These are phyloP conservation scores for Neonectria sp. DNA, from an alignment of 2,329 filamentous ascomycete genomes.

Conservation along the genomic window DNA sequence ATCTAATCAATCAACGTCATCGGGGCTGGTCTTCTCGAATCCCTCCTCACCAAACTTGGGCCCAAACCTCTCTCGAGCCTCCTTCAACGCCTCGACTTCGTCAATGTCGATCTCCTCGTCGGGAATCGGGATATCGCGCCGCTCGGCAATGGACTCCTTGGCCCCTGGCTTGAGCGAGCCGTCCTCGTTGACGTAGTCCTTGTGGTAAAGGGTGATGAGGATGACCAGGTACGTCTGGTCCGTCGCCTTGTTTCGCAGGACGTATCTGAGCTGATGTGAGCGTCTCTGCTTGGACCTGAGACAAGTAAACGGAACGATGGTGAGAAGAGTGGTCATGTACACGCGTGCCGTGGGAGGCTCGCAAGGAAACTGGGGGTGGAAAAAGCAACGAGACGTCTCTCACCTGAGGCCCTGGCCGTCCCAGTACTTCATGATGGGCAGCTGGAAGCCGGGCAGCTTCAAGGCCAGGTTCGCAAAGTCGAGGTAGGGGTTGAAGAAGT, in stretches of 20 bases:
- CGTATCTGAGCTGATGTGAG: slow-evolving; percentile 91
- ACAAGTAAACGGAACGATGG: slow-evolving; percentile 40
- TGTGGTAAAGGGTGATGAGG: slow-evolving; percentile 82
- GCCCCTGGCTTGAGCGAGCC: slow-evolving; percentile 66
- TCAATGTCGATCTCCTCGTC: slow-evolving; percentile 47
- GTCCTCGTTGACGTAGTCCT: slow-evolving; percentile 74
- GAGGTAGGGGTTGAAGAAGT: slow-evolving; percentile 93
- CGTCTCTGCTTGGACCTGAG: slow-evolving; percentile 64
- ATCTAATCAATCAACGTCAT: slow-evolving; percentile 60
- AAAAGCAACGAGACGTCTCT: slow-evolving; percentile 50
- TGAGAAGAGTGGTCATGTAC: slow-evolving; percentile 40
- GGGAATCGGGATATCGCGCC: slow-evolving; percentile 13
- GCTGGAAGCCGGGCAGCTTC: slow-evolving; percentile 78
- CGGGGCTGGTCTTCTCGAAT: slow-evolving; percentile 50
- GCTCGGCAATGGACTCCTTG: slow-evolving; percentile 45
- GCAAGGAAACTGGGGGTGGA: slow-evolving; percentile 22
- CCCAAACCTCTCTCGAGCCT: slow-evolving; percentile 56
- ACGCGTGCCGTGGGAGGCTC: slow-evolving; percentile 30
- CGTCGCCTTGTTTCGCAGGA: slow-evolving; percentile 85
- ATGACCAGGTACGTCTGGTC: slow-evolving; percentile 85
- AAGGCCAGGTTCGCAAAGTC: slow-evolving; percentile 85
- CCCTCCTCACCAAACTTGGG: slow-evolving; percentile 42
- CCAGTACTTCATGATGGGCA: slow-evolving; percentile 84
- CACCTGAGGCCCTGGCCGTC: slow-evolving; percentile 84
- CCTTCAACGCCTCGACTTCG: slow-evolving; percentile 55